These are phyloP conservation scores for Jamesozyma gamospora DNA, from an alignment of 805 yeast genomes.

Conservation along the genomic window DNA sequence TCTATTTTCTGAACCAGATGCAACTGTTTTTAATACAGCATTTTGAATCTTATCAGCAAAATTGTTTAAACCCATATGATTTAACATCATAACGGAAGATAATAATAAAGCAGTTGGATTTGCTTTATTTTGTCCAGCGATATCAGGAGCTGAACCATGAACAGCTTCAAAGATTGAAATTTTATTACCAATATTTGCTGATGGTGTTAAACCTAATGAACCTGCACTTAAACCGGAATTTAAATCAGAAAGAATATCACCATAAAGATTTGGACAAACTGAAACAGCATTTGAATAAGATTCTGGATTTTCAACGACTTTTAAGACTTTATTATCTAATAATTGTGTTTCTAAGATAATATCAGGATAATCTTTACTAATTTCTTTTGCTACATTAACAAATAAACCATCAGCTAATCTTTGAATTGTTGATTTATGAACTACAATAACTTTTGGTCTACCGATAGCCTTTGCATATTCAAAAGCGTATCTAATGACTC, in stretches of 20 bases:
- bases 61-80: conserved; percentile 85
- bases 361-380: conserved; percentile 87
- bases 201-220: conserved; percentile 97
- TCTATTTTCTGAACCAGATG: conserved; percentile 92
- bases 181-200: conserved; percentile 98
- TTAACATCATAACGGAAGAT: conserved; percentile 97
- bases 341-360: conserved; percentile 74
- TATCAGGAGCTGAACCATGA: conserved; percentile 99
- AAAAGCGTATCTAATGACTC: conserved; percentile 92
- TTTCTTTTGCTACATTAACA: conserved; percentile 80
- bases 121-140: conserved; percentile 97
- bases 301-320: conserved; percentile 77
- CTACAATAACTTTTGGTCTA: conserved; percentile 84
- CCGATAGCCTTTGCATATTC: conserved; percentile 87
- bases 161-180: conserved; percentile 98
- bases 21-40: conserved; percentile 81
- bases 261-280: conserved; percentile 98
- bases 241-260: conserved; percentile 97
- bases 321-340: conserved; percentile 91
- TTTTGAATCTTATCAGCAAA: conserved; percentile 78
- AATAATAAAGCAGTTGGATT: conserved; percentile 96
- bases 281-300: conserved; percentile 78
- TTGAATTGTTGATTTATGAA: conserved; percentile 98
- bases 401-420: conserved; percentile 96
- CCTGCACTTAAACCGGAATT: conserved; percentile 92